Evolutionary conservation across 2,329 filamentous ascomycete species (phyloP).

Genomic region (Waltergamsia citrina): DNA sequence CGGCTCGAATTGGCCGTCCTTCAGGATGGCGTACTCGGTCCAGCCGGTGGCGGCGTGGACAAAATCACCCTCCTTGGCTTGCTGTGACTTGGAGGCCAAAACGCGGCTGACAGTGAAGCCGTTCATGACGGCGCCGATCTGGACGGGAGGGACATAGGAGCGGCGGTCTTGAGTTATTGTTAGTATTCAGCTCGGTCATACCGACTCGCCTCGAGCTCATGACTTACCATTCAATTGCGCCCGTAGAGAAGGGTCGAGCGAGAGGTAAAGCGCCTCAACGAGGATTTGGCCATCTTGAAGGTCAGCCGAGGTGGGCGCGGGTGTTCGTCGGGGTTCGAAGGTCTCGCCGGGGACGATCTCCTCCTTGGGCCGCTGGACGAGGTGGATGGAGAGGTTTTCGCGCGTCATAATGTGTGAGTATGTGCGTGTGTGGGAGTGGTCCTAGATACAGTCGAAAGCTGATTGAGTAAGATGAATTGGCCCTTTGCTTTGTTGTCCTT

Average conservation of each 20-base stretch:
- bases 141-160: constrained; percentile 59
- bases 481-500: too few relatives aligned
- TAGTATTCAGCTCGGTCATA: too few relatives aligned
- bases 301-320: constrained; percentile 39
- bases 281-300: constrained; percentile 58
- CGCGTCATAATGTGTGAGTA: constrained; percentile 22
- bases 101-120: constrained; percentile 51
- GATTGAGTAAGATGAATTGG: too few relatives aligned
- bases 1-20: constrained; percentile 38
- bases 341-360: constrained; percentile 57
- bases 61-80: constrained; percentile 46
- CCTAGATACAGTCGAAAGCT: too few relatives aligned
- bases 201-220: too few relatives aligned
- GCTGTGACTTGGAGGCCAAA: constrained; percentile 45
- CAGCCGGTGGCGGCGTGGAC: constrained; percentile 50
- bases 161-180: constrained; percentile 14
- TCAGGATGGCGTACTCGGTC: constrained; percentile 54
- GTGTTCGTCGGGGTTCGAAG: constrained; percentile 43
- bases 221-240: constrained; percentile 53
- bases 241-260: constrained; percentile 68
- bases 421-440: not conserved
- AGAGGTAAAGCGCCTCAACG: constrained; percentile 51
- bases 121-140: constrained; percentile 61
- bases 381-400: constrained; percentile 41
- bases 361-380: constrained; percentile 53